phyloP scores from a whole-genome alignment of 2,329 filamentous ascomycete genomes.

The Trichoderma citrinoviride region DNA sequence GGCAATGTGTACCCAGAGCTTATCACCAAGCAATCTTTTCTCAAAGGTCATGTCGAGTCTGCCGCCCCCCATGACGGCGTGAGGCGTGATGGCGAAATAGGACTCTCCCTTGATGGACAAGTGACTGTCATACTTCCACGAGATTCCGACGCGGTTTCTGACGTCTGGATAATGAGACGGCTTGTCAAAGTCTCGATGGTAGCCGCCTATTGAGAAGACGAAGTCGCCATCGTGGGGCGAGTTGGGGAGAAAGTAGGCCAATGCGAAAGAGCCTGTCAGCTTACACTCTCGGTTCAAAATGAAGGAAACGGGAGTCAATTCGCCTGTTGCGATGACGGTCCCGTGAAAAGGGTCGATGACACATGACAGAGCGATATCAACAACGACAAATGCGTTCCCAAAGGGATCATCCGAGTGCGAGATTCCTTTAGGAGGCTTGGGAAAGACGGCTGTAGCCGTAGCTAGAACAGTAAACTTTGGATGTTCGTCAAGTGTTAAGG shows the following conservation, averaged over 20 bases:
- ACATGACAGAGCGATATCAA: neutral
- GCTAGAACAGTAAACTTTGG: neutral
- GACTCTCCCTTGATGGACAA: neutral
- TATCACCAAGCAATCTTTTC: neutral
- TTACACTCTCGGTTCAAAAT: neutral
- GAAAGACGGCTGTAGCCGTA: neutral
- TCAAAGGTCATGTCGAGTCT: neutral
- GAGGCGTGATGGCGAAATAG: neutral
- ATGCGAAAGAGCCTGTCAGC: neutral
- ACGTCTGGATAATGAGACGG: neutral
- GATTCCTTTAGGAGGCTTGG: neutral
- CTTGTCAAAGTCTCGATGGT: neutral
- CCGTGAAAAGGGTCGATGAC: neutral
- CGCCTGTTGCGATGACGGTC: neutral
- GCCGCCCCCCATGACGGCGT: neutral
- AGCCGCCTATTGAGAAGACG: neutral
- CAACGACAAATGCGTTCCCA: neutral
- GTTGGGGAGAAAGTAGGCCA: neutral
- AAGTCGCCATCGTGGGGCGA: neutral
- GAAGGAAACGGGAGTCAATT: neutral
- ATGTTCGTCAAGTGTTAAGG: neutral
- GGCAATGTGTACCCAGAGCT: neutral
- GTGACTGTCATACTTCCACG: neutral
- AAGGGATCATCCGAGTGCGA: neutral
- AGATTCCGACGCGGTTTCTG: neutral